Evolutionary conservation across 768 basidiomycete species (phyloP).

Genomic region (Suillus tomentosus): DNA sequence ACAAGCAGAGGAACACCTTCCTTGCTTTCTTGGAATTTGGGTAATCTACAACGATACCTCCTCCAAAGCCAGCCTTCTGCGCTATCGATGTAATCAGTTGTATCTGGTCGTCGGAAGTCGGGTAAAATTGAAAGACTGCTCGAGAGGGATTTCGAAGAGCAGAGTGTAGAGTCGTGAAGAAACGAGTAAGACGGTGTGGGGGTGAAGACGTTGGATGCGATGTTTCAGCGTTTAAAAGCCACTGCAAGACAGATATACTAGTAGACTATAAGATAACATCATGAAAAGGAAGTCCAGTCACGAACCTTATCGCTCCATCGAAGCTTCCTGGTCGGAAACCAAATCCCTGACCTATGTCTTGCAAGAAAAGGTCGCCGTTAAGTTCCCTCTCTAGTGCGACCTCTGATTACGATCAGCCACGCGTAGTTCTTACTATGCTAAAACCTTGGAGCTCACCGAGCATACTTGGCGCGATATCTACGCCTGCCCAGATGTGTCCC

Average conservation of each 20-base stretch:
- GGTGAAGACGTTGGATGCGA: conserved; percentile 88
- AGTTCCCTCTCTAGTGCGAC: conserved; percentile 95
- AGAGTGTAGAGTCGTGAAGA: conserved; percentile 92
- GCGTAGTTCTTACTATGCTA: neutral
- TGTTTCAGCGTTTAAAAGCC: conserved; percentile 96
- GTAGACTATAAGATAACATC: conserved; percentile 4
- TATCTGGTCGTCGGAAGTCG: conserved; percentile 95
- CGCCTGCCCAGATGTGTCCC: conserved; percentile 90
- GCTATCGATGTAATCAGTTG: conserved; percentile 92
- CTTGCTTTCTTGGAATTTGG: conserved; percentile 95
- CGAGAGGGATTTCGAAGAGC: conserved; percentile 83
- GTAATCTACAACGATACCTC: conserved; percentile 95
- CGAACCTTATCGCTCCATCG: conserved; percentile 94
- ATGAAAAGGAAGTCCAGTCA: conserved; percentile 9
- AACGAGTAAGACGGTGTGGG: conserved; percentile 80
- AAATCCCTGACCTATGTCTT: conserved; percentile 98
- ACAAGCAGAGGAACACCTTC: conserved; percentile 93
- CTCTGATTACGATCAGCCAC: conserved; percentile 51
- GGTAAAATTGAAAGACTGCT: conserved; percentile 93
- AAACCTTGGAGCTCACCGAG: conserved; percentile 60
- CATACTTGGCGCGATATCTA: conserved; percentile 97
- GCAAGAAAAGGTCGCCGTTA: conserved; percentile 93
- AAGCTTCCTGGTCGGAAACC: conserved; percentile 97
- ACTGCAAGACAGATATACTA: conserved; percentile 98
- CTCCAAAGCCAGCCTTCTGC: conserved; percentile 94